A percentile compares a stretch with the other conserved stretches of the same genome.
Conservation (phyloP, 306 rosid species). For the Trichosanthes truncata region DNA sequence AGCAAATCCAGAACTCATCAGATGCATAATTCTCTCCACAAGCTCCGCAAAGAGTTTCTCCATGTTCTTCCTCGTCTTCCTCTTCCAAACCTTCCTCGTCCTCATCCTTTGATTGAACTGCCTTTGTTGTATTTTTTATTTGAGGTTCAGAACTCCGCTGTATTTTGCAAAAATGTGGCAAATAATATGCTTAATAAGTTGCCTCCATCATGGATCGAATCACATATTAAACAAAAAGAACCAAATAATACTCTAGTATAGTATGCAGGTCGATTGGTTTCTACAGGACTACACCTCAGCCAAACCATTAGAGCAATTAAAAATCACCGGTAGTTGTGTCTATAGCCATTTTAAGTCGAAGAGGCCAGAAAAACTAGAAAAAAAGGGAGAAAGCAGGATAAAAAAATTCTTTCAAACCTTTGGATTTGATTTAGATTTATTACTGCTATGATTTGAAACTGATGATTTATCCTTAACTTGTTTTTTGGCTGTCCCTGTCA, state of each 20-base stretch:
- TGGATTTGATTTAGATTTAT: conserved; percentile 50
- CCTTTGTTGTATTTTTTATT: conserved; percentile 32
- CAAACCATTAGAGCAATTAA: not conserved
- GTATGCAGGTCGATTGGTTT: not conserved
- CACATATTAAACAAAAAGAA: not conserved
- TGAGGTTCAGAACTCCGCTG: conserved; percentile 56
- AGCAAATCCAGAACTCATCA: conserved; percentile 82
- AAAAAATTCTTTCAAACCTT: conserved; percentile 35
- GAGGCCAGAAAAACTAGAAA: not conserved
- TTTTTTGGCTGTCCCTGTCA: conserved; percentile 57
- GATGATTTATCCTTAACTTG: conserved; percentile 66
- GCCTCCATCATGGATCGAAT: not conserved
- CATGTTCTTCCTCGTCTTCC: conserved; percentile 72
- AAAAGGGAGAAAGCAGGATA: not conserved
- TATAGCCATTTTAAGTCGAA: not conserved
- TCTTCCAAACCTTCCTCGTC: conserved; percentile 40
- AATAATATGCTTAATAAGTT: not conserved
- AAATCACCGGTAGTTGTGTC: not conserved
- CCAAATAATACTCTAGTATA: not conserved
- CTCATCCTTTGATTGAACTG: conserved; percentile 31
- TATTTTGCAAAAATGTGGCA: conserved; percentile 20
- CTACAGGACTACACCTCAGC: not conserved
- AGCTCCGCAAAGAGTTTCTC: conserved; percentile 64
- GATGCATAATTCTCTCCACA: conserved; percentile 65
- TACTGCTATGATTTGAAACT: conserved; percentile 57